Evolutionary conservation across 176 grass and related monocot species (phyloP).

Genomic region (Raddia distichophylla): DNA sequence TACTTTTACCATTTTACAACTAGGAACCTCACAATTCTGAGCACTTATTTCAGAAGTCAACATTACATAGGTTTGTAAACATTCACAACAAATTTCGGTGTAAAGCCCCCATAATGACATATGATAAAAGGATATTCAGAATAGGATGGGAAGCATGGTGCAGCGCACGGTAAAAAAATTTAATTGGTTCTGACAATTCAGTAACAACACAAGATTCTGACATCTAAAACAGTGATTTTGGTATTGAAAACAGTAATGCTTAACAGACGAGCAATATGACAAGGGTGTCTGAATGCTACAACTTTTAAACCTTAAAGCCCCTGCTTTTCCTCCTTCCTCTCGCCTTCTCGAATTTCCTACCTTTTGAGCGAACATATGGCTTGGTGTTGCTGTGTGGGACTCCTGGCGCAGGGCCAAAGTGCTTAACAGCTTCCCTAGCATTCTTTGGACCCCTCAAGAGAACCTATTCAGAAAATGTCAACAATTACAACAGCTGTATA

Average conservation of each 20-base stretch:
- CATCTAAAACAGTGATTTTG: constrained; percentile 32
- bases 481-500: background rate
- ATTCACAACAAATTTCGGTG: background rate
- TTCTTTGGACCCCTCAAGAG: constrained; percentile 80
- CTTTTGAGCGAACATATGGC: constrained; percentile 78
- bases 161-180: background rate
- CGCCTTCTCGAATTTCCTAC: constrained; percentile 84
- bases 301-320: constrained; percentile 69
- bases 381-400: constrained; percentile 86
- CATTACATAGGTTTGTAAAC: background rate
- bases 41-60: background rate
- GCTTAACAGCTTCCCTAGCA: constrained; percentile 75
- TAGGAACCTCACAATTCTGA: background rate
- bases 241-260: background rate
- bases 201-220: constrained; percentile 9
- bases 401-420: constrained; percentile 74
- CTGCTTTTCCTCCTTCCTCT: constrained; percentile 79
- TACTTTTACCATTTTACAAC: background rate
- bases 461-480: constrained; percentile 41
- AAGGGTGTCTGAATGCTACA: background rate
- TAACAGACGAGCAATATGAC: constrained; percentile 1
- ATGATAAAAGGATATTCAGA: background rate
- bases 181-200: background rate
- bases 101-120: background rate
- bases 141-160: background rate